phyloP scores from a whole-genome alignment of 176 grass and related monocot genomes.

The Ensete glaucum region DNA sequence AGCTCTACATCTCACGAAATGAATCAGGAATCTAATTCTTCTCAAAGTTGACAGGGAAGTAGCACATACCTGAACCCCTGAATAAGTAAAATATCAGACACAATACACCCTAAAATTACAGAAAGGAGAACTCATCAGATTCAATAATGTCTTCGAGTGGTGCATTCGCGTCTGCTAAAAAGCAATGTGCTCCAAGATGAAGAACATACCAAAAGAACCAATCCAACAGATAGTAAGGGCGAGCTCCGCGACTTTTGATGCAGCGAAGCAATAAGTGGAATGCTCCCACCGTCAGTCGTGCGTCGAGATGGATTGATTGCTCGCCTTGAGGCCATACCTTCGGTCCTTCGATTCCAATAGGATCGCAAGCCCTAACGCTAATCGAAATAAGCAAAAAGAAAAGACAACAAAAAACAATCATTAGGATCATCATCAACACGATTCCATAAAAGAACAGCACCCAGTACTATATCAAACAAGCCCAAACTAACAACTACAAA shows the following conservation, averaged over 20 bases:
- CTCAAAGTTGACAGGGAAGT: too few relatives aligned
- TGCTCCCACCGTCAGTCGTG: neutral
- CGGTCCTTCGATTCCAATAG: neutral
- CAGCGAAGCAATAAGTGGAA: neutral
- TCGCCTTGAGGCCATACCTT: neutral
- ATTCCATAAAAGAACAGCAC: too few relatives aligned
- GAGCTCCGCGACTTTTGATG: neutral
- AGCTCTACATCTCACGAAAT: too few relatives aligned
- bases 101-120: neutral
- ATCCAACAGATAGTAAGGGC: neutral
- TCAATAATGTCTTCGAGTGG: neutral
- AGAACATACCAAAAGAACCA: slow-evolving; percentile 8
- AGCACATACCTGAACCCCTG: neutral
- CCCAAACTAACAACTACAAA: too few relatives aligned
- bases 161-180: neutral
- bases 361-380: neutral
- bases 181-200: neutral
- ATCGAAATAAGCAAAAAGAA: neutral
- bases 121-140: neutral
- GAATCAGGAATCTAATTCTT: too few relatives aligned
- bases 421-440: too few relatives aligned
- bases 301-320: neutral
- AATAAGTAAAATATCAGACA: neutral
- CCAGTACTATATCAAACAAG: too few relatives aligned
- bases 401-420: neutral